Conservation (phyloP, 352 stramenopile species). For the Globisporangium splendens region DNA sequence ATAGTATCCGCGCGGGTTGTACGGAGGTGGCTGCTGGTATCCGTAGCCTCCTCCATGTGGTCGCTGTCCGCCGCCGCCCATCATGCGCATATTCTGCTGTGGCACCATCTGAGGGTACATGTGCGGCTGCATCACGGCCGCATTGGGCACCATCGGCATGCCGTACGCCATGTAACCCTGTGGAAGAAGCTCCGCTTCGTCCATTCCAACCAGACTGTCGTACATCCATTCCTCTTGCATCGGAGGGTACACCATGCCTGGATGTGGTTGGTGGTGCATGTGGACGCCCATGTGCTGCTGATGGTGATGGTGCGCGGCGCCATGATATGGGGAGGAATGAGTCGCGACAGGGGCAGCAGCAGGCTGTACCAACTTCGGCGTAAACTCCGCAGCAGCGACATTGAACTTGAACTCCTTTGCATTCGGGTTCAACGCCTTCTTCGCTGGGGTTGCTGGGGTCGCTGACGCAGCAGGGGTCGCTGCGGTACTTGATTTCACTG, state of each 20-base stretch:
- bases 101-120: constrained; percentile 67
- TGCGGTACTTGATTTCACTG: constrained; percentile 3
- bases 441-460: constrained; percentile 21
- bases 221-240: constrained; percentile 79
- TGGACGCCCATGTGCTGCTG: constrained; percentile 13
- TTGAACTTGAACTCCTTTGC: constrained; percentile 87
- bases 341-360: constrained; percentile 11
- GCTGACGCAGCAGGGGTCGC: constrained; percentile 7
- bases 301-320: constrained; percentile 10
- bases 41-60: constrained; percentile 29
- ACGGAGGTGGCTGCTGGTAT: constrained; percentile 50
- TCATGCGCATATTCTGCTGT: constrained; percentile 55
- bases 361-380: constrained; percentile 44
- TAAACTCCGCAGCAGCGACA: constrained; percentile 59
- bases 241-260: constrained; percentile 44
- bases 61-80: constrained; percentile 41
- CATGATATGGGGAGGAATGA: constrained; percentile 47
- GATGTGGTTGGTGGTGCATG: constrained; percentile 28
- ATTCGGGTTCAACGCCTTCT: constrained; percentile 80
- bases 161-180: constrained; percentile 69
- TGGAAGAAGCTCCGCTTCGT: constrained; percentile 44
- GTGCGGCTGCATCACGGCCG: constrained; percentile 54
- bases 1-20: constrained; percentile 60
- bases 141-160: constrained; percentile 52
- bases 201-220: constrained; percentile 37